Base-by-base conservation (phyloP, 2,329 filamentous ascomycete genomes). In the Penicillium sp. region DNA sequence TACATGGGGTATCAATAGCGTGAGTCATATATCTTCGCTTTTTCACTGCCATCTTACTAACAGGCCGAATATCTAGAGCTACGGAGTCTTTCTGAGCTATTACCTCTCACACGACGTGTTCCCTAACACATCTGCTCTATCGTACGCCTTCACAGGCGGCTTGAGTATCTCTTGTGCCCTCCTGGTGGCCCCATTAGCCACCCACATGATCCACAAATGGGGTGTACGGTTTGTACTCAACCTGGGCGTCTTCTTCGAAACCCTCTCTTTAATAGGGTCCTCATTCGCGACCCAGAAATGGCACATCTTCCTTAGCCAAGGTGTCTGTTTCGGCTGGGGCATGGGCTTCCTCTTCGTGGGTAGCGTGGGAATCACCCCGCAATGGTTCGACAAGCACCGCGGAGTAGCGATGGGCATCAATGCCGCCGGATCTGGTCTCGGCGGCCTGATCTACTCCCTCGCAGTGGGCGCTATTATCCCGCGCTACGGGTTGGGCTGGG, bases 1-100 rank as follows among this genome's bases (percentile, higher is more conserved):
- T 68, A 90, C 88, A 1, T 91, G 88, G 88, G 88, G 88, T 8
- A 76, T 91, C 59, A 91, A 91, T 70, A 85, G 82, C 55, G 82
- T 84, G 63, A 55, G 81, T 65, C 21, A 49, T 29, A 16, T n/a
- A 43, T 41, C 43, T 50, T 41, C 19, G 5, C 10, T 5, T 13
- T 23, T 23, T 34, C 33, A 31, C n/a, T 27, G 4, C 33, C 1
- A 27, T 38, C 15, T 48, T n/a, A 43, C 50, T 41, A 31, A 55
- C 44, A 5, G 15, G 8, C 39, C 2, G 27, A 11, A 50, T 39
- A 21, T 51, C 1, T 47, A 76, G 75, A 73, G 76, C 38, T 80
- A 79, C 59, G 84, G 82, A 16, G 83, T 87, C 51, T 87, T 87
- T 66, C 78, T 87, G 23, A 81, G 82, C 1, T 74, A 83, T 63